A percentile compares a stretch with the other conserved stretches of the same genome.
Conservation (phyloP, 2,329 filamentous ascomycete species). For the Colletotrichum sp. region DNA sequence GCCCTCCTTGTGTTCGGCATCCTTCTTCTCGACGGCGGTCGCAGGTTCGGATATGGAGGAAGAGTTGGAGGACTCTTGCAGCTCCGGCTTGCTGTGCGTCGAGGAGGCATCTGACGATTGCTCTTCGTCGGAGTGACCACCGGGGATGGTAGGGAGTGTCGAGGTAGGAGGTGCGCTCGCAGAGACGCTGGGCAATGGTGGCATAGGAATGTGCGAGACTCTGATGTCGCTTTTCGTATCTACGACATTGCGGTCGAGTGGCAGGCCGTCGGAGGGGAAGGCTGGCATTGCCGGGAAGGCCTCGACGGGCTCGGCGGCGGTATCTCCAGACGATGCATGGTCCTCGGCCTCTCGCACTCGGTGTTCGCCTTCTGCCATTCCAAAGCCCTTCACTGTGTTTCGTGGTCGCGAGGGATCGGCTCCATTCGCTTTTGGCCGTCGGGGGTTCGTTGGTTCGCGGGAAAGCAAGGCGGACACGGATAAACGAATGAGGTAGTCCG, state of each 20-base stretch:
- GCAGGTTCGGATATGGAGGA: constrained; percentile 14
- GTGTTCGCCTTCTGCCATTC: constrained; percentile 10
- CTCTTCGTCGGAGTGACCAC: constrained; percentile 20
- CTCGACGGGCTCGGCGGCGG: not conserved
- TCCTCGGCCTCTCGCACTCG: not conserved
- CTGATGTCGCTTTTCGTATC: constrained; percentile 6
- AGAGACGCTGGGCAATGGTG: constrained; percentile 5
- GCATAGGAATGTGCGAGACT: constrained; percentile 15
- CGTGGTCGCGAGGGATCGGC: not conserved
- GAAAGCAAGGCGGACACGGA: not conserved
- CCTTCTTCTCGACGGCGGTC: not conserved
- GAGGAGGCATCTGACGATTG: constrained; percentile 18
- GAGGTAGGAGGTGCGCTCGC: constrained; percentile 19
- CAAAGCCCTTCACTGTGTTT: constrained; percentile 16
- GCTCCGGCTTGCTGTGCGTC: constrained; percentile 9
- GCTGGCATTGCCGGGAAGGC: constrained; percentile 12
- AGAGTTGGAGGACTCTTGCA: not conserved
- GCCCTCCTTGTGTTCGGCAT: not conserved
- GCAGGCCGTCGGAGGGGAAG: not conserved
- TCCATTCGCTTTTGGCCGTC: constrained; percentile 8
- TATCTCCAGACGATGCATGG: not conserved
- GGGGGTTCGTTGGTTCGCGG: not conserved
- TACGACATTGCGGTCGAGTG: not conserved
- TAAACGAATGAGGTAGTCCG: not conserved
- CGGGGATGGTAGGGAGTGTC: constrained; percentile 16